phyloP scores from a whole-genome alignment of 345 rosid genomes.

The Diplotaxis tenuifolia region DNA sequence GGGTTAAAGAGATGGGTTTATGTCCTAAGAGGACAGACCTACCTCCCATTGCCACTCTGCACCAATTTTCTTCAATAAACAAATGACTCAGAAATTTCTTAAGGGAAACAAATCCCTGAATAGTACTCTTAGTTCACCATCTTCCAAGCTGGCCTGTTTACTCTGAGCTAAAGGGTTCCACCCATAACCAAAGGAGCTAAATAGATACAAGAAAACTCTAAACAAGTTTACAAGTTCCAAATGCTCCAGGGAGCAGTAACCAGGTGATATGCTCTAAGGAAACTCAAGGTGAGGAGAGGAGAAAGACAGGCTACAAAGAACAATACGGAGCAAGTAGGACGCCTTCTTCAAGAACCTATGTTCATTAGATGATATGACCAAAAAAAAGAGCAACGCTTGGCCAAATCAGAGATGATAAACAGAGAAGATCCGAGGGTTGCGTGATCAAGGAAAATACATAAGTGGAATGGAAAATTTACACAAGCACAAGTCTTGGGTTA shows the following conservation, averaged over 20 bases:
- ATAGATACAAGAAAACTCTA: background rate
- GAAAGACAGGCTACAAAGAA: constrained; percentile 19
- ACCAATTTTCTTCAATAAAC: constrained; percentile 43
- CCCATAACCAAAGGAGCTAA: constrained; percentile 6
- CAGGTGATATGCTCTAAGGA: too few species aligned
- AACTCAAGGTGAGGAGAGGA: too few species aligned
- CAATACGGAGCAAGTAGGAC: too few species aligned
- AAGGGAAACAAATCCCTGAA: constrained; percentile 23
- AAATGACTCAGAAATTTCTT: constrained; percentile 30
- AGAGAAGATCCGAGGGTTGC: background rate
- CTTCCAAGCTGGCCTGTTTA: constrained; percentile 32
- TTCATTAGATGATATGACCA: constrained; percentile 12
- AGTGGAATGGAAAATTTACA: constrained; percentile 8
- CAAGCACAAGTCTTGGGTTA: background rate
- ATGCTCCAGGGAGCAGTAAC: background rate
- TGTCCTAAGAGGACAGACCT: constrained; percentile 54
- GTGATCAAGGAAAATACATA: constrained; percentile 12
- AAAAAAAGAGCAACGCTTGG: constrained; percentile 7
- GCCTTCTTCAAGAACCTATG: constrained; percentile 4
- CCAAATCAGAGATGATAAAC: too few species aligned
- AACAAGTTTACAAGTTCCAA: constrained; percentile 2
- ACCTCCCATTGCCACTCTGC: constrained; percentile 65
- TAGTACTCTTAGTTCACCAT: constrained; percentile 17
- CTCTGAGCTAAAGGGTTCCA: background rate
- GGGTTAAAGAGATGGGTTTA: constrained; percentile 39